phyloP scores from a whole-genome alignment of 2,329 filamentous ascomycete species.

The Diplodia scrobiculata region DNA sequence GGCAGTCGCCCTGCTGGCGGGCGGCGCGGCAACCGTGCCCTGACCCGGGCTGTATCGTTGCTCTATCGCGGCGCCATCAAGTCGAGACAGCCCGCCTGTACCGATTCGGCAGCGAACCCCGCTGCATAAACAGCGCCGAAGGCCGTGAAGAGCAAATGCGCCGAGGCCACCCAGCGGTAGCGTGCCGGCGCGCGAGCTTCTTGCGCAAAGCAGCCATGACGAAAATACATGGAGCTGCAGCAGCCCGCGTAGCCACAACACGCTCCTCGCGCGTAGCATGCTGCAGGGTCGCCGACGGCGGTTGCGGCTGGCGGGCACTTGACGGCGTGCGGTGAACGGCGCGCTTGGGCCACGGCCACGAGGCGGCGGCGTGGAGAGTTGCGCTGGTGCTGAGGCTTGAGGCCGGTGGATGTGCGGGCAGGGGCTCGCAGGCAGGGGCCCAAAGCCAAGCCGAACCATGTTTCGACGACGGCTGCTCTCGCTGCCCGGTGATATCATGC shows the following conservation, averaged over 20 bases:
- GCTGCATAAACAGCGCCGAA: conserved; percentile 21
- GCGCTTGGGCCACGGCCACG: conserved; percentile 21
- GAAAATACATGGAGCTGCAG: neutral
- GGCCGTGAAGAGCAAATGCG: conserved; percentile 13
- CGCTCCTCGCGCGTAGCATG: neutral
- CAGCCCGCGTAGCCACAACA: neutral
- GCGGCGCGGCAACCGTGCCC: neutral
- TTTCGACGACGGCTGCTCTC: conserved; percentile 21
- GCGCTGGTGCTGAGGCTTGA: conserved; percentile 8
- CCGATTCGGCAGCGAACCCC: conserved; percentile 19
- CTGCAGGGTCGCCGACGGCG: neutral
- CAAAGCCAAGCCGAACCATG: conserved; percentile 26
- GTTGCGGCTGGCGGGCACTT: neutral
- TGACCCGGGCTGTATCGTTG: conserved; percentile 14
- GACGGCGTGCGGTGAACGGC: conserved; percentile 1
- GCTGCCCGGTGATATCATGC: conserved; percentile 24
- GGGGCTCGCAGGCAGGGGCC: conserved; percentile 18
- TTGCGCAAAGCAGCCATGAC: neutral
- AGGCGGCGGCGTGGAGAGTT: neutral
- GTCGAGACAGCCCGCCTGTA: conserved; percentile 16
- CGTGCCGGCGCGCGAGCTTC: conserved; percentile 20
- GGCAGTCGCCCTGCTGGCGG: neutral
- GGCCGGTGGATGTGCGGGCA: conserved; percentile 25
- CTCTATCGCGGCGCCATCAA: conserved; percentile 25
- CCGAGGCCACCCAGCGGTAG: conserved; percentile 23